Evolutionary conservation across 2,329 filamentous ascomycete species (phyloP), one percentile per base, ranked within the genome.

Genomic region (Malbranchea cinnamomea): DNA sequence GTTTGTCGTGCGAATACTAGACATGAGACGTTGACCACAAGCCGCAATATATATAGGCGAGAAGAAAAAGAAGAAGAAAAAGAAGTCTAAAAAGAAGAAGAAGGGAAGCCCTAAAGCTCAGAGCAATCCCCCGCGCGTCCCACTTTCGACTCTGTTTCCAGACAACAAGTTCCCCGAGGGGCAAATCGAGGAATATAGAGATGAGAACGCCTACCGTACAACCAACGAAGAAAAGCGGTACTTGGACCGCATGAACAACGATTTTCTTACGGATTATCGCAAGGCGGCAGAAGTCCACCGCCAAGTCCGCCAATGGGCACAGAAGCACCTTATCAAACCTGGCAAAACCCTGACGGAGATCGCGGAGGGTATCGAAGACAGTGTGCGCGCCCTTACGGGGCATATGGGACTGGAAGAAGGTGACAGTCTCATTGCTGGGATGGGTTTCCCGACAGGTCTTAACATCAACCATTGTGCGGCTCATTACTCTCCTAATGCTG

Each of bases 21-120:
- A 21, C 12, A 11, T 30, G 28, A 17, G 30, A 11, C 13, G 2
- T 13, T 6, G 11, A 6, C 22, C 6, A 5, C 18, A 17, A 5
- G 29, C 7, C 17, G n/a, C 31, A 30, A 23, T 29, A 41, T 28
- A 5, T 25, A 9, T 8, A 30, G 52, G 48, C 20, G 56, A 58
- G 30, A 80, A 81, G 58, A n/a, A n/a, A n/a, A 83, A 83, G 61
- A 83, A 84, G 62, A 87, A 85, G 66, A 83, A 82, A 67, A 81
- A 75, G 65, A 77, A 72, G 59, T 70, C 74, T 50, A 74, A 73
- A 53, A 78, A 73, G 63, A 78, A 78, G 67, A 78, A 74, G 47
- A 62, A 58, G 39, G 56, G 43, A 11, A 56, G 50, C 5, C 65
- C 74, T 30, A 82, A 78, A 33, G 65, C 67, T 27, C 82, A 91